A percentile compares a stretch with the other conserved stretches of the same genome.
phyloP scores from a whole-genome alignment of 768 basidiomycete genomes.

The Panaeolus cyanescens region DNA sequence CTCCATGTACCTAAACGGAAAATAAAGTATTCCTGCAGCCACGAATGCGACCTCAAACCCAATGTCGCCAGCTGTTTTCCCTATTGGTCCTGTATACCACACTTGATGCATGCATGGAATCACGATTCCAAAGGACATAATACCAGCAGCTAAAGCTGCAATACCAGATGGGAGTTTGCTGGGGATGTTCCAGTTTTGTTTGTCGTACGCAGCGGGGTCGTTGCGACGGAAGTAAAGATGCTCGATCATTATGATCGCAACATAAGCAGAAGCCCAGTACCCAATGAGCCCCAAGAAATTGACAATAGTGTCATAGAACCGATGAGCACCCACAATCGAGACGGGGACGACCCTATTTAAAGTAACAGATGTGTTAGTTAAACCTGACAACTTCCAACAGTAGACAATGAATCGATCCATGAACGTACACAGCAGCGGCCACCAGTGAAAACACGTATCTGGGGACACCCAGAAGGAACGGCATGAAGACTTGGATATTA shows the following conservation, averaged over 20 bases:
- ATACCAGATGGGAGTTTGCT: conserved; percentile 62
- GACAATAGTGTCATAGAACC: conserved; percentile 67
- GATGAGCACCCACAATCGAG: conserved; percentile 73
- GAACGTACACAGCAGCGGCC: conserved; percentile 66
- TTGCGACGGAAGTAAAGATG: conserved; percentile 67
- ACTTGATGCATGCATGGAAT: conserved; percentile 75
- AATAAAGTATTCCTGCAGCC: conserved; percentile 55
- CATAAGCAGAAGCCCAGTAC: conserved; percentile 67
- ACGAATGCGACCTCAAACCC: conserved; percentile 80
- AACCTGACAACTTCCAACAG: neutral
- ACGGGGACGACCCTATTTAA: conserved; percentile 63
- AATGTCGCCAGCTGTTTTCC: conserved; percentile 69
- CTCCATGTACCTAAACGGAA: conserved; percentile 57
- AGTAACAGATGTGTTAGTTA: neutral
- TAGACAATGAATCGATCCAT: neutral
- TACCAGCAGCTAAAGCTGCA: conserved; percentile 61
- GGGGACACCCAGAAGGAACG: conserved; percentile 59
- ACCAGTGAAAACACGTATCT: conserved; percentile 78
- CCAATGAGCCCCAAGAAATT: conserved; percentile 79
- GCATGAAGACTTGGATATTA: conserved; percentile 70
- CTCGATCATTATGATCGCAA: conserved; percentile 64
- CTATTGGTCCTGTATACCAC: conserved; percentile 81
- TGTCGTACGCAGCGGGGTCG: conserved; percentile 53
- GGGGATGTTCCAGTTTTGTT: conserved; percentile 57
- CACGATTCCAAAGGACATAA: conserved; percentile 57